These are phyloP conservation scores for Penicillium robsamsonii DNA, from an alignment of 495 filamentous ascomycete genomes.

Conservation along the genomic window DNA sequence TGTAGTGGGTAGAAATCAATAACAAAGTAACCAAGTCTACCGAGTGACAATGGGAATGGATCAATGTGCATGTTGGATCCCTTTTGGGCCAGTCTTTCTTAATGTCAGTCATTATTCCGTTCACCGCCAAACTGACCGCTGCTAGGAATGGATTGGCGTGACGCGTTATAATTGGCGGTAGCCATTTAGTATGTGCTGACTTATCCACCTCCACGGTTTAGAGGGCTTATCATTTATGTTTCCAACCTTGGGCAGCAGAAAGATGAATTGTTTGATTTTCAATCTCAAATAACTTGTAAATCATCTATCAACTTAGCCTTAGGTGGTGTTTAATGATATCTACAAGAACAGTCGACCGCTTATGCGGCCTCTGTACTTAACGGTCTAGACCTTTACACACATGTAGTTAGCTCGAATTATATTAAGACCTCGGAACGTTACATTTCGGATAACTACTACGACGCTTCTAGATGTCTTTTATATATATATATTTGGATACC, in stretches of 20 bases:
- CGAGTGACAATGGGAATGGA: constrained; percentile 10
- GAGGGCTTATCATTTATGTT: constrained; percentile 4
- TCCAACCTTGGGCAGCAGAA: background rate
- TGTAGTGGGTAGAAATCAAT: background rate
- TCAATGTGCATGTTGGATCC: constrained; percentile 30
- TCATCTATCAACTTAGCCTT: background rate
- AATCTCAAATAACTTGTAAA: background rate
- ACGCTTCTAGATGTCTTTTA: background rate
- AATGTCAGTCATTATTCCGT: constrained; percentile 18
- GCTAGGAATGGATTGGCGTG: background rate
- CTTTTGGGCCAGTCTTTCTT: constrained; percentile 24
- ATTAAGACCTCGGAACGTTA: no score
- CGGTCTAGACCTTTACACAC: no score
- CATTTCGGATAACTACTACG: background rate
- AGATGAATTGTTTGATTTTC: background rate
- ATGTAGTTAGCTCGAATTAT: no score
- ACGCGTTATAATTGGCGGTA: constrained; percentile 1
- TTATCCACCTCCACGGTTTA: constrained; percentile 9
- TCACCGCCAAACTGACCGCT: constrained; percentile 19
- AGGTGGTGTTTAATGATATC: no score
- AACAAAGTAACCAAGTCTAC: background rate
- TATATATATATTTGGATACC: background rate
- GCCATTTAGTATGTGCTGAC: constrained; percentile 3
- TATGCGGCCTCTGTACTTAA: background rate
- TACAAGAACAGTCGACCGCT: background rate